Percentiles rank a stretch among this genome's conserved stretches.
These are phyloP conservation scores for Talaromyces sp. DNA, from an alignment of 2,329 filamentous ascomycete species.

Conservation along the genomic window DNA sequence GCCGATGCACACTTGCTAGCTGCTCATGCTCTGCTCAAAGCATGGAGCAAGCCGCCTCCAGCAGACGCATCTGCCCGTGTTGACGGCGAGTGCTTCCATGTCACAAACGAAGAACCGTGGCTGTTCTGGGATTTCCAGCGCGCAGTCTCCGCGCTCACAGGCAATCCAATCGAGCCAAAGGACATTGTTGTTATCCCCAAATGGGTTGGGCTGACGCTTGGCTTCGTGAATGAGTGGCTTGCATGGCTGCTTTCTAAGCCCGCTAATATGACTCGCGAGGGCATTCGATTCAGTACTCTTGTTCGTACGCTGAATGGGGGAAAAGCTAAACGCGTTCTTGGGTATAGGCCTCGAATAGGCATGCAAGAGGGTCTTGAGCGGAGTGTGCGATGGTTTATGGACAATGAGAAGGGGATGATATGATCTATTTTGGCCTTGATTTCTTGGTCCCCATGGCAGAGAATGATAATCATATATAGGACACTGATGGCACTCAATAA, in stretches of 20 bases:
- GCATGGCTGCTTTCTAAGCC: conserved; percentile 34
- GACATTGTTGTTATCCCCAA: conserved; percentile 36
- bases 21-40: conserved; percentile 63
- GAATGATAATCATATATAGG: too few relatives aligned
- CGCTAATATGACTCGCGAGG: conserved; percentile 41
- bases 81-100: conserved; percentile 81
- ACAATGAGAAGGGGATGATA: background rate
- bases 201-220: conserved; percentile 29
- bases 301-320: conserved; percentile 43
- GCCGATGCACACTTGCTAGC: conserved; percentile 80
- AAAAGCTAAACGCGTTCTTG: conserved; percentile 42
- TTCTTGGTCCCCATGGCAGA: too few relatives aligned
- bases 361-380: conserved; percentile 43
- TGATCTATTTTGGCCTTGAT: too few relatives aligned
- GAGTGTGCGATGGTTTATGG: conserved; percentile 33
- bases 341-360: conserved; percentile 39
- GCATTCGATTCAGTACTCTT: conserved; percentile 44
- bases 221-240: conserved; percentile 21
- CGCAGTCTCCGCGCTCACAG: conserved; percentile 63
- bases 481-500: too few relatives aligned
- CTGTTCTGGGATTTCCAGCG: conserved; percentile 89
- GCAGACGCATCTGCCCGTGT: conserved; percentile 63
- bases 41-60: conserved; percentile 52
- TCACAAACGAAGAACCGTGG: conserved; percentile 82
- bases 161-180: conserved; percentile 34